These are phyloP conservation scores for Colletotrichum paranaense DNA, from an alignment of 2,329 filamentous ascomycete species.

Conservation along the genomic window DNA sequence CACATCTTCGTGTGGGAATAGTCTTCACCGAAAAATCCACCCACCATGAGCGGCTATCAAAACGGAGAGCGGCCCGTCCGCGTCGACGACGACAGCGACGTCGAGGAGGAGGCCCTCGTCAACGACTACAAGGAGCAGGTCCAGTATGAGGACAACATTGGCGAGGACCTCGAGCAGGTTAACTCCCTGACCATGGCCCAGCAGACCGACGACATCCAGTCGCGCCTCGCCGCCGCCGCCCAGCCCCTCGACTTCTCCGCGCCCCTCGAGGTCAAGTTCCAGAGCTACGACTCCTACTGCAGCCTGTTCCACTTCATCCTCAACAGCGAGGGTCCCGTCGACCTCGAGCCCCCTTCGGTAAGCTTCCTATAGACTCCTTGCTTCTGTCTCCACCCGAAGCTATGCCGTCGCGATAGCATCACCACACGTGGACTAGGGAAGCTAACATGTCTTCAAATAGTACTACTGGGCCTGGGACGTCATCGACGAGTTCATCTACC, in stretches of 20 bases:
- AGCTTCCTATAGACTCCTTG: slow-evolving; percentile 55
- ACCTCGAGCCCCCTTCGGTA: slow-evolving; percentile 96
- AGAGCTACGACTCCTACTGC: slow-evolving; percentile 99
- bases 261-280: slow-evolving; percentile 95
- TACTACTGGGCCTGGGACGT: slow-evolving; percentile 99
- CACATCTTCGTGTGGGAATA: background rate
- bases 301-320: slow-evolving; percentile 99
- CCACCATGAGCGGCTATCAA: slow-evolving; percentile 69
- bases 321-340: slow-evolving; percentile 98
- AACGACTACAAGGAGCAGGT: slow-evolving; percentile 97
- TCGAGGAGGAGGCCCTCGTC: slow-evolving; percentile 94
- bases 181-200: slow-evolving; percentile 76
- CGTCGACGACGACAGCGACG: slow-evolving; percentile 86
- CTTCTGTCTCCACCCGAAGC: too few species aligned
- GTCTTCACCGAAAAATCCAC: background rate
- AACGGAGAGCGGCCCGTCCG: slow-evolving; percentile 71
- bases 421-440: background rate
- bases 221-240: slow-evolving; percentile 89
- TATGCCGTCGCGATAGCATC: background rate
- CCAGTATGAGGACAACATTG: slow-evolving; percentile 89
- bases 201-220: slow-evolving; percentile 91
- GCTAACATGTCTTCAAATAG: slow-evolving; percentile 57
- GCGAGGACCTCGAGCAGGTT: slow-evolving; percentile 79
- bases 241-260: slow-evolving; percentile 97
- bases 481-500: slow-evolving; percentile 99